Base-by-base conservation (phyloP, 352 stramenopile genomes). In the Globisporangium canariense region DNA sequence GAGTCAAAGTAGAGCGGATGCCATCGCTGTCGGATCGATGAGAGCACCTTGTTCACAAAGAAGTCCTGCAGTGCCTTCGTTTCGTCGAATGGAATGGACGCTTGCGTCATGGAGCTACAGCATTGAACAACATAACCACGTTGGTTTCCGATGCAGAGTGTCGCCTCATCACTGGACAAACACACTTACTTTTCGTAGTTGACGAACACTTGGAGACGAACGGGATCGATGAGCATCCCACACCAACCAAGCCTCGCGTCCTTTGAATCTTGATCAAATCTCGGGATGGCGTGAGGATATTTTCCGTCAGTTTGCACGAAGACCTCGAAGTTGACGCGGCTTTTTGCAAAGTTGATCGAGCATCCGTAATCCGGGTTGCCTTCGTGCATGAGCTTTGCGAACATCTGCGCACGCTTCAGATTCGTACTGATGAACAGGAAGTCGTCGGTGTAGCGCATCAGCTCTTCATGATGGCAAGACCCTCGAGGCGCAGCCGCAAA, bases 361-460 rank as follows among this genome's bases (percentile, higher is more conserved):
- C 25, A 54, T 6, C 57, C 57, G 43, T 83, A 94, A 2, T 88
- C 76, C 1, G 77, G 63, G 28, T 83, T 84, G 2, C 81, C 79
- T 40, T 76, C 64, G 34, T 90, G 80, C 80, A 93, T 89, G 28
- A 89, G 62, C 11, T 78, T 47, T 5, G 70, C 68, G 52, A 94
- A 94, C 25, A 13, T 68, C 8, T 67, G 65, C 3, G 83, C 86
- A 4, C 81, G 71, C 13, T 71, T 70, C 28, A 81, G 8, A 60
- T 88, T 74, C 5, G 78, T 81, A 30, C 77, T 89, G 28, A 91
- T 62, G 60, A 86, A 90, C 32, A 92, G 69, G 61, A 90, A 94
- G 40, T 94, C 86, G 50, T 94, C 86, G 0, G 81, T 92, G 66
- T 91, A 93, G 10, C 86, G 77, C 52, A 94, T 74, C 20, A 93